phyloP scores from a whole-genome alignment of 179 eudicot genomes.

The Beta macrorhiza region DNA sequence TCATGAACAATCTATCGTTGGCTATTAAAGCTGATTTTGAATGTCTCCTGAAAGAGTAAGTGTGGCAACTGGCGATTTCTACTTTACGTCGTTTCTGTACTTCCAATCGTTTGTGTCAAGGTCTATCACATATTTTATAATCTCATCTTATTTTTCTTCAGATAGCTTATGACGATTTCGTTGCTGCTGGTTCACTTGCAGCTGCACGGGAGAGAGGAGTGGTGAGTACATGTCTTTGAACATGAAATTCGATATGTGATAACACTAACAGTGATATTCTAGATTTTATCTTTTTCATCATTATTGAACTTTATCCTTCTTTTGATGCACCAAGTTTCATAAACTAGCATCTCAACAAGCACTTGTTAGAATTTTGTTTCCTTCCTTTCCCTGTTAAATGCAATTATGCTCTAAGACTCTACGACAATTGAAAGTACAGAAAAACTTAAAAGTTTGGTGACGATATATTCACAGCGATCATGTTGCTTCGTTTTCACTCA shows the following conservation, averaged over 20 bases:
- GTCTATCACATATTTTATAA: neutral
- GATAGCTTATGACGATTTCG: conserved; percentile 96
- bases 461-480: neutral
- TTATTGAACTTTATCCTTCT: neutral
- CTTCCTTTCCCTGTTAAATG: neutral
- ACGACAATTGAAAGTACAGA: neutral
- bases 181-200: conserved; percentile 78
- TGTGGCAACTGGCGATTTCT: neutral
- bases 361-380: neutral
- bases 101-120: neutral
- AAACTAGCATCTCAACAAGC: neutral
- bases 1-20: neutral
- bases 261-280: neutral
- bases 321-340: neutral
- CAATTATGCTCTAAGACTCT: neutral
- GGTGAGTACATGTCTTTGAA: conserved; percentile 50
- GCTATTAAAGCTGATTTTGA: neutral
- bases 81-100: neutral
- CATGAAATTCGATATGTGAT: neutral
- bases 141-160: conserved; percentile 31
- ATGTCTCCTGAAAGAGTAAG: neutral
- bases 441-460: neutral
- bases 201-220: conserved; percentile 97
- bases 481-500: neutral
- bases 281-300: neutral